Evolutionary conservation across 352 stramenopile genomes (phyloP), one percentile per base, ranked within the genome.

Genomic region (Phytophthora hibernalis): DNA sequence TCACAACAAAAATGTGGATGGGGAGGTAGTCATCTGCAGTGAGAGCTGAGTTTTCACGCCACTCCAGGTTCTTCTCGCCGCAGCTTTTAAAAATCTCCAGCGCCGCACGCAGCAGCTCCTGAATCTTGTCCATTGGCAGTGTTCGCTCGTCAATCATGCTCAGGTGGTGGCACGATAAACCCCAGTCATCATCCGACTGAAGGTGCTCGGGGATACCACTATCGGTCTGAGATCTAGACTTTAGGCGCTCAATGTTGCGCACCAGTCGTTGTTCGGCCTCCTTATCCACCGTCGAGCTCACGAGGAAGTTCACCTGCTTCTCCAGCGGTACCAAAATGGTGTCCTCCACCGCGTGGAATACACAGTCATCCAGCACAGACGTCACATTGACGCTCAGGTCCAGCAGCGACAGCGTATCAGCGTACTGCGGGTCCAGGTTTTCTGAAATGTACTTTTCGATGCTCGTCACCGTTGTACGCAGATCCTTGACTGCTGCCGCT

Each of bases 1-100:
- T 81, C 30, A 94, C 85, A 31, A 93, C 85, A 73, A 90, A 94
- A 56, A 96, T 94, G 70, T 94, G 85, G 59, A 96, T 94, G 21
- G 87, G 87, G 22, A 96, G 68, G 65, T 92, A 93, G 54, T 96
- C 87, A 56, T 96, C 87, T 30, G 87, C 87, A 13, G 83, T 90
- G 24, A 95, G 71, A 51, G 81, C 80, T 33, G 83, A 90, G 62
- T 89, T 92, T 21, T 90, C 81, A 24, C 76, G 73, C 82, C 82
- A 95, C 45, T 92, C 86, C 18, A 92, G 68, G 44, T 90, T 86
- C 59, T 92, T 93, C 57, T 90, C 84, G 15, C 81, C 82, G 48
- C 85, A 93, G 52, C 74, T 90, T 60, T 84, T 82, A 75, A 95
- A 95, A 58, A 95, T 91, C 64, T 93, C 84, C 21, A 90, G 65